These are phyloP conservation scores for Curvularia hawaiiensis DNA, from an alignment of 2,329 filamentous ascomycete species.

Conservation along the genomic window DNA sequence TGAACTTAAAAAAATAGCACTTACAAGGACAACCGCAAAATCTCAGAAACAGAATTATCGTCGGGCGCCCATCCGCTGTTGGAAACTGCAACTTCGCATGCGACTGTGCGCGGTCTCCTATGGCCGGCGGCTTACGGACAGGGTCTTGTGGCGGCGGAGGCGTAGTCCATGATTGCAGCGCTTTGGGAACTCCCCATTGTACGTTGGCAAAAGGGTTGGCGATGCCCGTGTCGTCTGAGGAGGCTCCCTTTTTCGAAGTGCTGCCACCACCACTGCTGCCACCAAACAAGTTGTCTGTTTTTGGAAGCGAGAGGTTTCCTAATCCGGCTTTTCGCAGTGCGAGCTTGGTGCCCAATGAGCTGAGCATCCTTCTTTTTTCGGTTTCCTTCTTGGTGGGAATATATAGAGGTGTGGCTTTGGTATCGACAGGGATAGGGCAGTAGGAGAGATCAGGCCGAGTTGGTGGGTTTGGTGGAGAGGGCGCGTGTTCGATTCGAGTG, in stretches of 20 bases:
- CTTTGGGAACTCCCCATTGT: slow-evolving; percentile 42
- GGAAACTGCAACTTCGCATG: slow-evolving; percentile 41
- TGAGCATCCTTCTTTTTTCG: slow-evolving; percentile 54
- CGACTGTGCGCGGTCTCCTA: slow-evolving; percentile 36
- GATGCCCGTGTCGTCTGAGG: slow-evolving; percentile 28
- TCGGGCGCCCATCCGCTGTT: slow-evolving; percentile 36
- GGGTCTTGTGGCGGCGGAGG: slow-evolving; percentile 35
- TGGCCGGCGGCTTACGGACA: slow-evolving; percentile 34
- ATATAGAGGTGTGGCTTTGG: slow-evolving; percentile 1
- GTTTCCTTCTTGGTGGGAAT: background rate
- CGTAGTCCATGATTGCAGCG: slow-evolving; percentile 42
- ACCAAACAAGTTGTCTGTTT: slow-evolving; percentile 29
- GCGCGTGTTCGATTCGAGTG: background rate
- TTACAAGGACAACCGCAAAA: slow-evolving; percentile 46
- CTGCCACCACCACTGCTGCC: slow-evolving; percentile 25
- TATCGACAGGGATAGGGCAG: background rate
- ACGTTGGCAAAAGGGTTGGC: slow-evolving; percentile 46
- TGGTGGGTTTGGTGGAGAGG: background rate
- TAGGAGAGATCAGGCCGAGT: background rate
- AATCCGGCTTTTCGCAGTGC: slow-evolving; percentile 64
- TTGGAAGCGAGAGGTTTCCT: slow-evolving; percentile 55
- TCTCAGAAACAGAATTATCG: slow-evolving; percentile 40
- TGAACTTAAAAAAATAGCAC: slow-evolving; percentile 6
- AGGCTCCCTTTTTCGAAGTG: slow-evolving; percentile 29
- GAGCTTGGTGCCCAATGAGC: slow-evolving; percentile 62